Base-by-base conservation (phyloP, 352 stramenopile species). In the Phytophthora hybrid region DNA sequence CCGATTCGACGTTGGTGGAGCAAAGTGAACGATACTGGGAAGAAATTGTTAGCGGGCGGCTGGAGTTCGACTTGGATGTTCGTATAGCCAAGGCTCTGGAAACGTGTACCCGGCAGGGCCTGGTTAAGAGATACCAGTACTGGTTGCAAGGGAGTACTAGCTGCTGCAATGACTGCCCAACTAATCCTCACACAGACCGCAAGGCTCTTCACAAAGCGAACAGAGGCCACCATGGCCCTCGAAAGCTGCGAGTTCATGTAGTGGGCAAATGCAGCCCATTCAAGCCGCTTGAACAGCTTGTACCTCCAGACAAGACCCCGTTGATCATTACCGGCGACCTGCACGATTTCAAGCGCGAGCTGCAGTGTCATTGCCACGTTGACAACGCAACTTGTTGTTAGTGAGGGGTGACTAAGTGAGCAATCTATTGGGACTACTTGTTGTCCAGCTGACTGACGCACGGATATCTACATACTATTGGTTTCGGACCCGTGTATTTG, bases 161-260 rank as follows among this genome's bases (percentile, higher is more conserved):
- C 19, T 79, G 61, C 41, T 76, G 53, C 44, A 63, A 23, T 54
- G 58, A 37, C 1, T 74, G 71, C 66, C 41, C 31, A 4, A 31
- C 41, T 39, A 58, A 34, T 8, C 6, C 8, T 29, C 29, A 68
- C 6, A 5, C 18, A 41, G 19, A 66, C 1, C 14, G 19, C 32
- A 66, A 54, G 2, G 7, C 23, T 62, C n/a, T 34, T 13, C 57
- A 69, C 19, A 34, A 32, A 49, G 19, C 21, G 5, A 63, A 55
- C 67, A 53, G 1, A 44, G 37, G 11, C 10, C 37, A 44, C 34
- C 70, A 73, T 44, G 73, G 76, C 3, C 49, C 61, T 44, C 61
- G 67, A 13, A 94, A 94, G 66, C 75, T 95, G 11, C 83, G 87
- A 13, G 84, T 95, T 29, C 89, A 95, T 63, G 74, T 95, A 26